Percentiles rank a stretch among this genome's conserved stretches.
These are phyloP conservation scores for Chaetomium globosum DNA, from an alignment of 2,329 filamentous ascomycete species.

Conservation along the genomic window DNA sequence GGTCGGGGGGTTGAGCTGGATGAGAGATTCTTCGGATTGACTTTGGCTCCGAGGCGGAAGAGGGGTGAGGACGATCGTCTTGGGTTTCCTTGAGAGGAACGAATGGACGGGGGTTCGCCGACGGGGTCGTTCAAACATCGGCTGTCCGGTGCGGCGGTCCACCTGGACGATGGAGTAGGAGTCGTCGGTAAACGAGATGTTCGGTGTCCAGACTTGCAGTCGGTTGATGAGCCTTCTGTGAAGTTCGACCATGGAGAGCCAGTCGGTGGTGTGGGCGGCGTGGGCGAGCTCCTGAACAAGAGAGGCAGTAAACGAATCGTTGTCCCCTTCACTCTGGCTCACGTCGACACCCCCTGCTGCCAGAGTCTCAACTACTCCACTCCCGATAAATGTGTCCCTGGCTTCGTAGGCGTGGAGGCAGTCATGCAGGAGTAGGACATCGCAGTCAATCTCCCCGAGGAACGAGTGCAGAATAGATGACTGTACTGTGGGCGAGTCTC, in stretches of 20 bases:
- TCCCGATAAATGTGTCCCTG: constrained; percentile 50
- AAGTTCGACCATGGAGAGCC: constrained; percentile 29
- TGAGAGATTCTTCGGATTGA: constrained; percentile 4
- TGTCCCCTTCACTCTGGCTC: constrained; percentile 45
- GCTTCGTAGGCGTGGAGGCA: constrained; percentile 49
- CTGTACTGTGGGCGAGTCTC: constrained; percentile 27
- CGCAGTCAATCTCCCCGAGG: constrained; percentile 33
- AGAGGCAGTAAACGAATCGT: constrained; percentile 27
- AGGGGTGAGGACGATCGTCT: constrained; percentile 29
- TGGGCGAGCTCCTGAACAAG: constrained; percentile 32
- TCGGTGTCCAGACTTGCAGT: constrained; percentile 23
- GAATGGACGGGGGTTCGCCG: constrained; percentile 25
- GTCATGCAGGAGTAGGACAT: constrained; percentile 46
- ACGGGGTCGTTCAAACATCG: constrained; percentile 24
- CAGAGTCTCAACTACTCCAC: constrained; percentile 47
- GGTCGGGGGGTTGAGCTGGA: constrained; percentile 12
- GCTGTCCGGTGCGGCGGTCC: constrained; percentile 24
- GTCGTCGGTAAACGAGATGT: constrained; percentile 20
- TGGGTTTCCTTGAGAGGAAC: constrained; percentile 18
- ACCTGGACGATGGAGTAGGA: constrained; percentile 29
- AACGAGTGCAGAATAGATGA: constrained; percentile 29
- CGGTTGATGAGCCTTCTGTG: constrained; percentile 29
- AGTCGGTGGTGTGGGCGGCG: constrained; percentile 27
- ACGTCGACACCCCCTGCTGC: constrained; percentile 56
- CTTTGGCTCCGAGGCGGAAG: not conserved